A percentile compares a stretch with the other conserved stretches of the same genome.
These are phyloP conservation scores for Lodderomyces parapsilosis DNA, from an alignment of 1,139 yeast genomes.

Conservation along the genomic window DNA sequence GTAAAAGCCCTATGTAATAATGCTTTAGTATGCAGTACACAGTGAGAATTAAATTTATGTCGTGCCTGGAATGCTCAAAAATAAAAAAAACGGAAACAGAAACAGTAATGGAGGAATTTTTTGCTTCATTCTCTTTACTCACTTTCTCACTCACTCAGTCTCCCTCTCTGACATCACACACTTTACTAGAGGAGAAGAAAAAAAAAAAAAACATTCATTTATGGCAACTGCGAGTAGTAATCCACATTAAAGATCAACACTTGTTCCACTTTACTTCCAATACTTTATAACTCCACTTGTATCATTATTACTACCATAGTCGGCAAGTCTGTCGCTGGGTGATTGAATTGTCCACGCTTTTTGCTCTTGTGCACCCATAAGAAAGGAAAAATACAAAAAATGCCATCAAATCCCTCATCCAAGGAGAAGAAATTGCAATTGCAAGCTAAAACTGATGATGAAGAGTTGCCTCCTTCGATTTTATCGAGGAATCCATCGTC, in stretches of 20 bases:
- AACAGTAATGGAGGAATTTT: no score
- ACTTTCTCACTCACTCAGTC: no score
- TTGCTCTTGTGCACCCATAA: neutral
- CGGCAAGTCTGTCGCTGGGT: neutral
- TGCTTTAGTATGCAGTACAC: no score
- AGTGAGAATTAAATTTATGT: no score
- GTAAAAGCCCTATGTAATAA: no score
- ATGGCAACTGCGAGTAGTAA: no score
- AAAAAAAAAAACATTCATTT: neutral
- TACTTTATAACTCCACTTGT: neutral
- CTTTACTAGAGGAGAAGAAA: neutral
- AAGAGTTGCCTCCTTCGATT: slow-evolving; percentile 39
- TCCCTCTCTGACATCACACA: neutral
- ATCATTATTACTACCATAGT: neutral
- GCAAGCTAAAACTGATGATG: slow-evolving; percentile 11
- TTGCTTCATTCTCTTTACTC: neutral
- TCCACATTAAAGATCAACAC: no score
- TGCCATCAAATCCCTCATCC: slow-evolving; percentile 10
- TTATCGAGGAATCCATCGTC: slow-evolving; percentile 69
- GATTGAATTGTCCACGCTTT: neutral
- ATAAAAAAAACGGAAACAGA: neutral
- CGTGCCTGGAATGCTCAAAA: no score
- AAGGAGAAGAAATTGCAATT: slow-evolving; percentile 12
- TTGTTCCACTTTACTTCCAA: no score
- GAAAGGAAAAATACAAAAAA: neutral